A percentile compares a stretch with the other conserved stretches of the same genome.
phyloP scores from a whole-genome alignment of 2,329 filamentous ascomycete species.

The Botrytis porri region DNA sequence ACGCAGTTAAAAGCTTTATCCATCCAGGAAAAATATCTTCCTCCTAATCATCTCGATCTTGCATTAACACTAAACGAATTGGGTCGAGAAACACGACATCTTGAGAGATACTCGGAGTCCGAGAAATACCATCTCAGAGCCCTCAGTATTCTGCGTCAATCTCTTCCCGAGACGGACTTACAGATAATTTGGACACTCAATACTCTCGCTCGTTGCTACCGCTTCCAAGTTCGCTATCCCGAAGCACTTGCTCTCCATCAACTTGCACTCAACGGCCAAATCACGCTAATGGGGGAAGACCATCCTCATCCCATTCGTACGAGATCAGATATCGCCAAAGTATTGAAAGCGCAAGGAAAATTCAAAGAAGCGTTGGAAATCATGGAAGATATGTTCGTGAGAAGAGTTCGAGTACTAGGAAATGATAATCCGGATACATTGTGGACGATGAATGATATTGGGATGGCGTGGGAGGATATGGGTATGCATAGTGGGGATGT shows the following conservation, averaged over 20 bases:
- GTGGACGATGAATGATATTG: conserved; percentile 19
- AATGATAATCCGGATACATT: conserved; percentile 10
- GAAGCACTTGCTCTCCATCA: conserved; percentile 10
- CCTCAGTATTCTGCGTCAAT: background rate
- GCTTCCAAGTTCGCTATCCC: background rate
- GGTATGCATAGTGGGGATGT: background rate
- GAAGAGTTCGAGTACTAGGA: background rate
- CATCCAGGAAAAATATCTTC: conserved; percentile 10
- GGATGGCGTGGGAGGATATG: background rate
- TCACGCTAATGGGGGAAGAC: conserved; percentile 1
- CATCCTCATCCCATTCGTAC: conserved; percentile 12
- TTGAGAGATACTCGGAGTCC: background rate
- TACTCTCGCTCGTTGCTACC: conserved; percentile 12
- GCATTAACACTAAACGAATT: conserved; percentile 17
- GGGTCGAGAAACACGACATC: conserved; percentile 15
- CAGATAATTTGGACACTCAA: conserved; percentile 15
- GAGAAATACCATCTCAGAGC: conserved; percentile 18
- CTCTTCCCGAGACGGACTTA: conserved; percentile 11
- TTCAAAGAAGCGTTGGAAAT: conserved; percentile 13
- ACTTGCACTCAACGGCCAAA: conserved; percentile 8
- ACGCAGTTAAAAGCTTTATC: conserved; percentile 9
- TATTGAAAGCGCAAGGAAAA: conserved; percentile 1
- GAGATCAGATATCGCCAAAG: background rate
- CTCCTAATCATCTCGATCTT: conserved; percentile 4
- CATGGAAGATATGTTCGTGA: conserved; percentile 5